Evolutionary conservation across 1,284 basidiomycete species (phyloP).

Genomic region (Papiliotrema flavescens): DNA sequence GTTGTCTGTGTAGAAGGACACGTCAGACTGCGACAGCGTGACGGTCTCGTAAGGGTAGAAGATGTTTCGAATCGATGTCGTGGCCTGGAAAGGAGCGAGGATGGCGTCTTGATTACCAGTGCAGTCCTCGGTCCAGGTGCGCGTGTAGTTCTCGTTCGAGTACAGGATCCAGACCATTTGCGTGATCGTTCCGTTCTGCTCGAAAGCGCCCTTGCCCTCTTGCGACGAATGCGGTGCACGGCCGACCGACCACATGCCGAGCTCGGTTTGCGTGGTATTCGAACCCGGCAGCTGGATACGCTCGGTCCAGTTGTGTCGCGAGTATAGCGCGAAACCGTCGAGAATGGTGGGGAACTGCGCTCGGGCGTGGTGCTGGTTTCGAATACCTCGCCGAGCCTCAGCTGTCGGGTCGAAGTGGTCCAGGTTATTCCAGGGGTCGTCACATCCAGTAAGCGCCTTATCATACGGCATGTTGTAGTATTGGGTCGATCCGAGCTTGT

Average conservation of each 20-base stretch:
- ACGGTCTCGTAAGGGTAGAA: conserved; percentile 78
- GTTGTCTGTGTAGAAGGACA: conserved; percentile 62
- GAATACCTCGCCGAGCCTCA: conserved; percentile 66
- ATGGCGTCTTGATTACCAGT: conserved; percentile 58
- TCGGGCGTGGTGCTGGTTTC: conserved; percentile 69
- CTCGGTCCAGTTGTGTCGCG: conserved; percentile 77
- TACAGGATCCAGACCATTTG: conserved; percentile 76
- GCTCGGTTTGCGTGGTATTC: conserved; percentile 69
- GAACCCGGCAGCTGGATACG: conserved; percentile 74
- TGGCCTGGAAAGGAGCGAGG: conserved; percentile 65
- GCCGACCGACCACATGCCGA: conserved; percentile 78
- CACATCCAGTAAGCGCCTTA: conserved; percentile 69
- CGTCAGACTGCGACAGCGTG: conserved; percentile 60
- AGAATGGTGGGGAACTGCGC: conserved; percentile 66
- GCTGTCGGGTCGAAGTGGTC: conserved; percentile 92
- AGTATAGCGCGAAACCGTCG: conserved; percentile 76
- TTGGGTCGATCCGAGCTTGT: conserved; percentile 77
- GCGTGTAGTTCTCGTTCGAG: conserved; percentile 74
- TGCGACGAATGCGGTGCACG: conserved; percentile 58
- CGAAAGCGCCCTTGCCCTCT: conserved; percentile 51
- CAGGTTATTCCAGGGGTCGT: conserved; percentile 81
- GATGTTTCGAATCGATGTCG: conserved; percentile 65
- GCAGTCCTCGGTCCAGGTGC: conserved; percentile 64
- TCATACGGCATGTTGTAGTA: conserved; percentile 86
- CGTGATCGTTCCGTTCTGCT: conserved; percentile 49